A percentile compares a stretch with the other conserved stretches of the same genome.
phyloP scores from a whole-genome alignment of 108 stramenopile genomes.

The Skeletonema grethae region DNA sequence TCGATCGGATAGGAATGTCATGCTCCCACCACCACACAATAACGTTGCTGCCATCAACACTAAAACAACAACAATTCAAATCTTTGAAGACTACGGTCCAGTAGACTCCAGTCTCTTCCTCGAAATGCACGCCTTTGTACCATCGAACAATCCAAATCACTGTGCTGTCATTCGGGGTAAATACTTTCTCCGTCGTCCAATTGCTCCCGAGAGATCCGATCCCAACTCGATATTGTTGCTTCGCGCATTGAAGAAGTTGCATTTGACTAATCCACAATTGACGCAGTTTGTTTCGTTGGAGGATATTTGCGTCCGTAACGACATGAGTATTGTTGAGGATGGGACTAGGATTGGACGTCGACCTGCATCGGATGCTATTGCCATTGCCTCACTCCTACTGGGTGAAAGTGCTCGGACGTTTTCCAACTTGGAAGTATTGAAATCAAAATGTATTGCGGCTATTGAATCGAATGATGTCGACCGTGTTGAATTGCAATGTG shows the following conservation, averaged over 20 bases:
- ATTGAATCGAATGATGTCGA: slow-evolving; percentile 33
- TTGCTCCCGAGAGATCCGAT: slow-evolving; percentile 3
- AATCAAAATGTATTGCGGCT: slow-evolving; percentile 29
- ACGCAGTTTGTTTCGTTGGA: slow-evolving; percentile 13
- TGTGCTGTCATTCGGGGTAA: slow-evolving; percentile 59
- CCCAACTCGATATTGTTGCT: slow-evolving; percentile 5
- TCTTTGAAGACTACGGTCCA: slow-evolving; percentile 90
- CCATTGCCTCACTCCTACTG: slow-evolving; percentile 23
- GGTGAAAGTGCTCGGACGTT: neutral
- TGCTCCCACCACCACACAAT: neutral
- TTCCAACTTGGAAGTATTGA: slow-evolving; percentile 1
- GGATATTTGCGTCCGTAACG: slow-evolving; percentile 42
- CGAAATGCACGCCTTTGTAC: slow-evolving; percentile 83
- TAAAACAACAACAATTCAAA: slow-evolving; percentile 47
- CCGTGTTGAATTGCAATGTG: slow-evolving; percentile 37
- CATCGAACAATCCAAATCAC: slow-evolving; percentile 83
- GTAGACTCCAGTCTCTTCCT: slow-evolving; percentile 77
- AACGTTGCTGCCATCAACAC: neutral
- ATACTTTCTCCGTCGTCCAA: slow-evolving; percentile 8
- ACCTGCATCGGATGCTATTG: slow-evolving; percentile 49
- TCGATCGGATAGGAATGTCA: slow-evolving; percentile 50
- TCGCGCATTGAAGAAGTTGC: slow-evolving; percentile 33
- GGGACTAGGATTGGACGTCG: slow-evolving; percentile 27
- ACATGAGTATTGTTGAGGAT: slow-evolving; percentile 39
- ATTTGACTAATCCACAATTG: slow-evolving; percentile 17